phyloP scores from a whole-genome alignment of 108 stramenopile genomes.

The Fragilaria crotonensis region DNA sequence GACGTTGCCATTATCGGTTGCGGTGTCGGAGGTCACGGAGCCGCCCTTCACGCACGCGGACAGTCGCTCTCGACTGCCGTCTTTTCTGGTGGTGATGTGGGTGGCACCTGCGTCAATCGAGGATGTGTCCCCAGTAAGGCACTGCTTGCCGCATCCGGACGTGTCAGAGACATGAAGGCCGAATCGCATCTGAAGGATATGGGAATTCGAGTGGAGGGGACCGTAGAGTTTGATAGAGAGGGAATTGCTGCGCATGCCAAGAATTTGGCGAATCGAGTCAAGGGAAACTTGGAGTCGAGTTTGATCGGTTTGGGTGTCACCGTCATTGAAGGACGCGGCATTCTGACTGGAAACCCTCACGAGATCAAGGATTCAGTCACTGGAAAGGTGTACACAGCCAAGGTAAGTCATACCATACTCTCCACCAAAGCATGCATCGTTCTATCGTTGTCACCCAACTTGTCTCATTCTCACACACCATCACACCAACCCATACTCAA shows the following conservation, averaged over 20 bases:
- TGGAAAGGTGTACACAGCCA: slow-evolving; percentile 85
- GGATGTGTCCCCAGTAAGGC: slow-evolving; percentile 99
- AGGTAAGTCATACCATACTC: slow-evolving; percentile 49
- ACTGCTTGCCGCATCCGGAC: slow-evolving; percentile 90
- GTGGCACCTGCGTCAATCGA: slow-evolving; percentile 97
- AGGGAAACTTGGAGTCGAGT: slow-evolving; percentile 88
- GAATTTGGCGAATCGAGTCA: slow-evolving; percentile 89
- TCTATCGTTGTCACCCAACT: too few species aligned
- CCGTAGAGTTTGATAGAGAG: slow-evolving; percentile 79
- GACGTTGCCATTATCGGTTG: slow-evolving; percentile 93
- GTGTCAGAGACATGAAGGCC: slow-evolving; percentile 92
- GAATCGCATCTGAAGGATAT: slow-evolving; percentile 60
- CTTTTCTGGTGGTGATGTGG: slow-evolving; percentile 90
- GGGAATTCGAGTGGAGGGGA: slow-evolving; percentile 82
- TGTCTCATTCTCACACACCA: too few species aligned
- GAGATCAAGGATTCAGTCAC: slow-evolving; percentile 79
- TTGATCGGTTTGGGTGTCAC: slow-evolving; percentile 83
- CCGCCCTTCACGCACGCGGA: slow-evolving; percentile 92
- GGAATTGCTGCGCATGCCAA: slow-evolving; percentile 93
- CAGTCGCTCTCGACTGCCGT: slow-evolving; percentile 90
- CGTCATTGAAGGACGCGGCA: slow-evolving; percentile 80
- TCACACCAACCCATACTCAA: too few species aligned
- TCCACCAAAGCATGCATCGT: too few species aligned
- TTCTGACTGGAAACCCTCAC: slow-evolving; percentile 74
- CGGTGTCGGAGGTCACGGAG: slow-evolving; percentile 99